These are phyloP conservation scores for Cupressus sempervirens DNA, from an alignment of 75 land plant genomes.

Conservation along the genomic window DNA sequence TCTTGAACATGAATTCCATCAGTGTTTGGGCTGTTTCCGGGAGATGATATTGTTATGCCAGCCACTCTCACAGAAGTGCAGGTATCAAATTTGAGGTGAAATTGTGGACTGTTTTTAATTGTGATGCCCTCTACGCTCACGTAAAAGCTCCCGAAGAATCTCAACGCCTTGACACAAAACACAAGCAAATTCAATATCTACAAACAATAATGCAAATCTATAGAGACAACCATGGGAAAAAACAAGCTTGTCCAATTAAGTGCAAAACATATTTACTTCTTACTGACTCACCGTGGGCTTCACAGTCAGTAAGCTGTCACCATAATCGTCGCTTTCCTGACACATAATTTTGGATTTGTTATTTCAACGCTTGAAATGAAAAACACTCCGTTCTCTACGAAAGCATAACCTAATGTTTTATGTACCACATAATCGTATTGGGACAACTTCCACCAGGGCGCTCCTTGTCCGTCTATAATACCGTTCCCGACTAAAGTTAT, in stretches of 20 bases:
- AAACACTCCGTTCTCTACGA: not conserved
- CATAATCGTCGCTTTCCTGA: not conserved
- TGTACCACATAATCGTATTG: not conserved
- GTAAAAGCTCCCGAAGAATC: slow-evolving; percentile 21
- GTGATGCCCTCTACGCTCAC: slow-evolving; percentile 24
- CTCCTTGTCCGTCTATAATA: slow-evolving; percentile 66
- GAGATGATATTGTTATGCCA: slow-evolving; percentile 54
- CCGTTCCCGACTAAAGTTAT: slow-evolving; percentile 15
- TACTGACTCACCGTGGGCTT: not conserved
- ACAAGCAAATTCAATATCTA: slow-evolving; percentile 56
- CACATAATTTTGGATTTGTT: not conserved
- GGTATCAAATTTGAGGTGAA: slow-evolving; percentile 83
- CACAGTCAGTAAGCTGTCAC: not conserved
- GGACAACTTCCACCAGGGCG: slow-evolving; percentile 60
- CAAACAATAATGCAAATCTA: slow-evolving; percentile 30
- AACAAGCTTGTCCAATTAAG: not conserved
- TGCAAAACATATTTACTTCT: not conserved
- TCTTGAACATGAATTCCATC: slow-evolving; percentile 92
- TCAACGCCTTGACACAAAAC: slow-evolving; percentile 40
- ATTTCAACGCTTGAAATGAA: not conserved
- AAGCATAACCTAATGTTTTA: too few relatives aligned
- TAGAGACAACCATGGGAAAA: too few relatives aligned
- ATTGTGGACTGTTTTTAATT: slow-evolving; percentile 71
- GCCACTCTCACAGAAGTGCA: slow-evolving; percentile 57
- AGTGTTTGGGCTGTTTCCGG: slow-evolving; percentile 84